phyloP scores from a whole-genome alignment of 2,329 filamentous ascomycete species.

The Metarhizium rileyi region DNA sequence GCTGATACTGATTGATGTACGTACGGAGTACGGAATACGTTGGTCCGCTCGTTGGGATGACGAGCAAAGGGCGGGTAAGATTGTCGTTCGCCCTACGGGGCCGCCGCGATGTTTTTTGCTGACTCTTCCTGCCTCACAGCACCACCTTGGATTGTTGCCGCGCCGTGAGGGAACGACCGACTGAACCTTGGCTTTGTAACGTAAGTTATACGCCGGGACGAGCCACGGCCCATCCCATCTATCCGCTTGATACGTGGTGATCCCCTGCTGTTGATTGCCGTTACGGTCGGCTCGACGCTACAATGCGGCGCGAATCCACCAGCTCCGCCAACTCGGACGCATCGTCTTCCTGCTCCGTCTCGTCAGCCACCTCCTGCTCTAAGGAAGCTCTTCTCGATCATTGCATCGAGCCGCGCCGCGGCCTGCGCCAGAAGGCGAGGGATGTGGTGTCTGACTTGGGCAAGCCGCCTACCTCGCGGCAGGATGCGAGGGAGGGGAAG shows the following conservation, averaged over 20 bases:
- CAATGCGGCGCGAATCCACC: constrained; percentile 16
- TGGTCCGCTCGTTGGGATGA: neutral
- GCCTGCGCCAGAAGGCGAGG: constrained; percentile 23
- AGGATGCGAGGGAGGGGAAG: constrained; percentile 23
- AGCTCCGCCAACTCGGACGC: constrained; percentile 20
- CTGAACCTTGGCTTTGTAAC: too few relatives aligned
- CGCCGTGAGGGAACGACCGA: too few relatives aligned
- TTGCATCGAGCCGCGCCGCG: constrained; percentile 11
- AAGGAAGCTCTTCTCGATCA: constrained; percentile 12
- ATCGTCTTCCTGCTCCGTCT: constrained; percentile 21
- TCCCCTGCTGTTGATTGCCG: neutral
- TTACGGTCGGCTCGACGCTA: neutral
- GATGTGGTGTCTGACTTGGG: constrained; percentile 24
- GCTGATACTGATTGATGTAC: too few relatives aligned
- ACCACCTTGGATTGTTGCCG: too few relatives aligned
- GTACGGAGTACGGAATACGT: too few relatives aligned
- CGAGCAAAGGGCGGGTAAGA: neutral
- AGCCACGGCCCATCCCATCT: too few relatives aligned
- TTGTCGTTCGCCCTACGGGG: neutral
- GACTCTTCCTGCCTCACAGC: neutral
- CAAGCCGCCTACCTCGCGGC: constrained; percentile 20
- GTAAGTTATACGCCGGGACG: too few relatives aligned
- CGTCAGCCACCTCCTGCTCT: constrained; percentile 19
- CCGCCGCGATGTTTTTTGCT: neutral
- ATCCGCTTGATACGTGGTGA: too few relatives aligned